Percentiles rank a stretch among this genome's conserved stretches.
phyloP scores from a whole-genome alignment of 164 flowering plant species.

The Cinnamomum micranthum region DNA sequence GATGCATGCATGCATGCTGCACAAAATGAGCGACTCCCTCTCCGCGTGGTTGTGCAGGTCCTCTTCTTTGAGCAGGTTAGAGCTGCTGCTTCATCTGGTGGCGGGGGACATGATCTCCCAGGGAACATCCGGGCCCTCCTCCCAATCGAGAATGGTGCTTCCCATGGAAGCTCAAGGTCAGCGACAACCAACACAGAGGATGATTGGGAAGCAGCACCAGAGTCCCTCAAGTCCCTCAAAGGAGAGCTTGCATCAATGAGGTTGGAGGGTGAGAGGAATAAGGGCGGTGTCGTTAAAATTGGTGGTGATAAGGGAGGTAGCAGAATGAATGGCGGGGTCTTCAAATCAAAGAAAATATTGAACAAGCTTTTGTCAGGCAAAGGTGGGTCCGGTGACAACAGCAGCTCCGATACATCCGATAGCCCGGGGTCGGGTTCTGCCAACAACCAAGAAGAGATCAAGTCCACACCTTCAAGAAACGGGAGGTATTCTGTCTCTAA shows the following conservation, averaged over 20 bases:
- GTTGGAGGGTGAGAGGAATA: slow-evolving; percentile 28
- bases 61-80: slow-evolving; percentile 94
- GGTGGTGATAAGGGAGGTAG: slow-evolving; percentile 36
- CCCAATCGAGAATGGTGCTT: slow-evolving; percentile 33
- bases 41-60: slow-evolving; percentile 88
- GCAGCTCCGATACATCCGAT: slow-evolving; percentile 62
- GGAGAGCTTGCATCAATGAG: slow-evolving; percentile 47
- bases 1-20: slow-evolving; percentile 95
- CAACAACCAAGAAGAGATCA: slow-evolving; percentile 46
- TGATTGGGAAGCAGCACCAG: slow-evolving; percentile 56
- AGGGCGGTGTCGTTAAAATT: slow-evolving; percentile 17
- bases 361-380: slow-evolving; percentile 52
- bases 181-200: slow-evolving; percentile 60
- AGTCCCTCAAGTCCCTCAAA: slow-evolving; percentile 55
- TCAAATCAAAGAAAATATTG: slow-evolving; percentile 55
- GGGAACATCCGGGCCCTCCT: slow-evolving; percentile 37
- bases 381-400: slow-evolving; percentile 39
- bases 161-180: slow-evolving; percentile 56
- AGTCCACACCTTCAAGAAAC: slow-evolving; percentile 50
- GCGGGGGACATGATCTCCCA: slow-evolving; percentile 55
- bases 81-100: slow-evolving; percentile 43
- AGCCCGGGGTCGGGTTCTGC: slow-evolving; percentile 51
- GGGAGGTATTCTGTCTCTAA: slow-evolving; percentile 56
- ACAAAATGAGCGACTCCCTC: slow-evolving; percentile 89
- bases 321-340: slow-evolving; percentile 40